Base-by-base conservation (phyloP, 2,329 filamentous ascomycete species). In the Colletotrichum australisinense region DNA sequence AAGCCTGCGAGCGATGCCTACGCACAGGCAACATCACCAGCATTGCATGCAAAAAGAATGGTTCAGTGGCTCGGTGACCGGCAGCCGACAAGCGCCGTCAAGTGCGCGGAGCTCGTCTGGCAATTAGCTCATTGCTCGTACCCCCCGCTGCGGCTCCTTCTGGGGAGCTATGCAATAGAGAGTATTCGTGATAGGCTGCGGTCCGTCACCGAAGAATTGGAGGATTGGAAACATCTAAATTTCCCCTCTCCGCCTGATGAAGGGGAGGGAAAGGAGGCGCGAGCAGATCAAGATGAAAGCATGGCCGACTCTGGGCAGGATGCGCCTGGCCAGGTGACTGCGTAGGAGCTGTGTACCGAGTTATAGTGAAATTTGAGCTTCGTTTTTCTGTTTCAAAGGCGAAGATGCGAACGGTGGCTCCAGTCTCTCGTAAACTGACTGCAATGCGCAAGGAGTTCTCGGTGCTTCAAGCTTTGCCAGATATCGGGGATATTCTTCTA, bases 161-260 rank as follows among this genome's bases (percentile, higher is more conserved):
- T 98, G 28, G 97, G 97, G 0, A 97, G 92, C 76, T 98, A 97
- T 84, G 96, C 97, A 1, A 96, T 98, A 49, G 96, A 99, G 82
- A 98, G 95, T 81, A 97, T 98, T 63, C 88, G 97, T 19, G 97
- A 99, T 84, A 89, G 96, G 24, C 84, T 98, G 79, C 90, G 95
- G 76, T 96, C 93, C 74, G 94, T 98, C 53, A 98, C 95, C 14
- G 97, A 98, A 83, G 97, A 99, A 85, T 90, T 97, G 76, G 95
- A 97, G 83, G 95, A 97, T 80, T 97, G 95, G 94, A 97, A 95
- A 79, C 93, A 96, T 80, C 85, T 97, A 35, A 94, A 94, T 80
- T 95, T 95, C 76, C 85, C 89, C 0, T 79, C 83, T 49, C 81
- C 84, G 16, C 79, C 85, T 0, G 86, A 86, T 16, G 67, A 75